phyloP scores from a whole-genome alignment of 2,329 filamentous ascomycete genomes.

The Colletotrichum tropicicola region DNA sequence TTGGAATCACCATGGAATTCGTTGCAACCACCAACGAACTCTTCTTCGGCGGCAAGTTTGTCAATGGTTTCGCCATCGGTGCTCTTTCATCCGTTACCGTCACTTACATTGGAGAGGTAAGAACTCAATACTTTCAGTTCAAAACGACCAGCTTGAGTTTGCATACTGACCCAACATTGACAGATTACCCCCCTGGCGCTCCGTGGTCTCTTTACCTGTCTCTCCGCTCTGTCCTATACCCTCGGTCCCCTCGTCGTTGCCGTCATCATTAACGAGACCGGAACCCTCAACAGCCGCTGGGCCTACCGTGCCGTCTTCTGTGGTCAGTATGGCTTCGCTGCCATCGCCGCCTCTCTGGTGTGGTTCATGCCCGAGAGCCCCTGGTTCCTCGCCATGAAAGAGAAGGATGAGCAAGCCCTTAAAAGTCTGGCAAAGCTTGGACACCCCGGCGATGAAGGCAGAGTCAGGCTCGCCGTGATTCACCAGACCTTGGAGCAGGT shows the following conservation, averaged over 20 bases:
- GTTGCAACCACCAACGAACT: slow-evolving; percentile 47
- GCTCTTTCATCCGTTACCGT: slow-evolving; percentile 37
- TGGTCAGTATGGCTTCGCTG: slow-evolving; percentile 43
- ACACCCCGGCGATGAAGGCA: slow-evolving; percentile 35
- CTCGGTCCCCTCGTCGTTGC: slow-evolving; percentile 40
- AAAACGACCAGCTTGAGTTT: background rate
- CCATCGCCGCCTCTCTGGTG: slow-evolving; percentile 38
- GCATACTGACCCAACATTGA: slow-evolving; percentile 37
- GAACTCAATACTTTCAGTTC: background rate
- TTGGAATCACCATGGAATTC: slow-evolving; percentile 50
- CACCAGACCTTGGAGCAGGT: slow-evolving; percentile 40
- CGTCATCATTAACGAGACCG: slow-evolving; percentile 42
- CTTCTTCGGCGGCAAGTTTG: slow-evolving; percentile 52
- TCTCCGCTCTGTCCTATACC: slow-evolving; percentile 36
- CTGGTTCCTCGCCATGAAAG: slow-evolving; percentile 47
- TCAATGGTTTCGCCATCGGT: slow-evolving; percentile 49
- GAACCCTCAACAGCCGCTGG: slow-evolving; percentile 38
- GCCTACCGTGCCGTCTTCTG: slow-evolving; percentile 43
- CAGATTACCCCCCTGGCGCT: slow-evolving; percentile 40
- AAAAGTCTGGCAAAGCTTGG: slow-evolving; percentile 44
- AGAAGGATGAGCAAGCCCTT: slow-evolving; percentile 43
- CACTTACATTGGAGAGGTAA: slow-evolving; percentile 42
- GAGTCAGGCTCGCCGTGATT: slow-evolving; percentile 39
- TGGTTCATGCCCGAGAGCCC: slow-evolving; percentile 54
- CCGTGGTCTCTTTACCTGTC: slow-evolving; percentile 38